phyloP scores from a whole-genome alignment of 164 flowering plant species.

The Houttuynia cordata region DNA sequence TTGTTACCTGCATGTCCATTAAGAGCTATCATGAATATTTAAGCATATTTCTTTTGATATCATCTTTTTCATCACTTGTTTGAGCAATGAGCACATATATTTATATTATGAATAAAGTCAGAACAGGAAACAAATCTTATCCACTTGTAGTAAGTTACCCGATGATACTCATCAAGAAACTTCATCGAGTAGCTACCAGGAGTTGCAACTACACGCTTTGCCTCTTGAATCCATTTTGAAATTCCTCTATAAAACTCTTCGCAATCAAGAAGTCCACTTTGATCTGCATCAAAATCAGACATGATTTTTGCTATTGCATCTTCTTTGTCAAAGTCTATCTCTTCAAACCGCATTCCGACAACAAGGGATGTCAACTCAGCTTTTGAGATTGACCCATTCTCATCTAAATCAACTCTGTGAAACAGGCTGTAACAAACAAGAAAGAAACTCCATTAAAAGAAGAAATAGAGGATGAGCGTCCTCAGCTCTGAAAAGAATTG shows the following conservation, averaged over 20 bases:
- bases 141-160: conserved; percentile 18
- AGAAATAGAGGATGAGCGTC: neutral
- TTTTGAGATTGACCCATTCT: conserved; percentile 28
- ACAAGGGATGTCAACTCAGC: conserved; percentile 58
- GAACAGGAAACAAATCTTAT: neutral
- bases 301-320: conserved; percentile 53
- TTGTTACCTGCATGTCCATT: conserved; percentile 35
- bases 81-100: neutral
- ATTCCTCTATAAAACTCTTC: conserved; percentile 53
- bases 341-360: conserved; percentile 53
- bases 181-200: conserved; percentile 26
- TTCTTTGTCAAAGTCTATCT: conserved; percentile 41
- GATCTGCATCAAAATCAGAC: conserved; percentile 56
- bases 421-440: conserved; percentile 42
- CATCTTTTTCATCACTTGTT: too few species aligned
- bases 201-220: conserved; percentile 22
- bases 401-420: conserved; percentile 33
- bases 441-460: conserved; percentile 1
- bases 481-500: neutral
- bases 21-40: conserved; percentile 1
- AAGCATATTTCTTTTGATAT: too few species aligned
- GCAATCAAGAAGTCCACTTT: conserved; percentile 23
- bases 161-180: conserved; percentile 26
- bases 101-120: too few species aligned
- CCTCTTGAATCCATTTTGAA: conserved; percentile 44